These are phyloP conservation scores for Lichtheimia corymbifera DNA, from an alignment of 371 early-diverging fungal genomes.

Conservation along the genomic window DNA sequence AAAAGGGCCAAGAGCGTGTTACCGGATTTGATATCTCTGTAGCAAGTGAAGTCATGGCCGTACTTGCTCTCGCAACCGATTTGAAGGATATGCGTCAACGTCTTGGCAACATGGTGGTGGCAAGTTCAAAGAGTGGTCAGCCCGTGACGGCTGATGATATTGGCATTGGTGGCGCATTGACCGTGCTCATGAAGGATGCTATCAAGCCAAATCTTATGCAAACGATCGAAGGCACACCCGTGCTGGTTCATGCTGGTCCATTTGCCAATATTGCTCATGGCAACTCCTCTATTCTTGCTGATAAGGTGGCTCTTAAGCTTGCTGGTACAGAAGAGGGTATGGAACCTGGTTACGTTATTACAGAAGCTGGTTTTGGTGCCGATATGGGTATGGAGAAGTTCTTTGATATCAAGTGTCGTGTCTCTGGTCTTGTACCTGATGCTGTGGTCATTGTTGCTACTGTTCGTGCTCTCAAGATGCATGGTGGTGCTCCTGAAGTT, in stretches of 20 bases:
- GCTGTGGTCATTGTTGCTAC: constrained; percentile 97
- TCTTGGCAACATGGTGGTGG: constrained; percentile 94
- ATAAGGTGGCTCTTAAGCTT: constrained; percentile 91
- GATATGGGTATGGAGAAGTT: constrained; percentile 99
- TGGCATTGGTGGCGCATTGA: constrained; percentile 92
- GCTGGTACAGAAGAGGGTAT: constrained; percentile 72
- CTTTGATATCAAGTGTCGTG: constrained; percentile 97
- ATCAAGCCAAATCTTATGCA: constrained; percentile 98
- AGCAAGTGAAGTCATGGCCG: constrained; percentile 98
- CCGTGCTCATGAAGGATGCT: constrained; percentile 97
- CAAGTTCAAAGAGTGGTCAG: constrained; percentile 75
- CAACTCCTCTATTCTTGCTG: constrained; percentile 92
- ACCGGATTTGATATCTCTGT: constrained; percentile 97
- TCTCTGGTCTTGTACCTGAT: constrained; percentile 85
- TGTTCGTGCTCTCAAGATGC: constrained; percentile 94
- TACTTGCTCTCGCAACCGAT: constrained; percentile 88
- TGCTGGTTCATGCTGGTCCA: constrained; percentile 98
- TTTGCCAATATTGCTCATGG: constrained; percentile 99
- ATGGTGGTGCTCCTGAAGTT: constrained; percentile 97
- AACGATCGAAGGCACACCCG: constrained; percentile 96
- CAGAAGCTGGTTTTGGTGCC: constrained; percentile 98
- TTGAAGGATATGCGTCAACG: constrained; percentile 90
- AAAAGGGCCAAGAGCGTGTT: constrained; percentile 81
- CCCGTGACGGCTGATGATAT: constrained; percentile 95
- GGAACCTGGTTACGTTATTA: constrained; percentile 89